Base-by-base conservation (phyloP, 345 rosid species). In the Gossypium thurberi region DNA sequence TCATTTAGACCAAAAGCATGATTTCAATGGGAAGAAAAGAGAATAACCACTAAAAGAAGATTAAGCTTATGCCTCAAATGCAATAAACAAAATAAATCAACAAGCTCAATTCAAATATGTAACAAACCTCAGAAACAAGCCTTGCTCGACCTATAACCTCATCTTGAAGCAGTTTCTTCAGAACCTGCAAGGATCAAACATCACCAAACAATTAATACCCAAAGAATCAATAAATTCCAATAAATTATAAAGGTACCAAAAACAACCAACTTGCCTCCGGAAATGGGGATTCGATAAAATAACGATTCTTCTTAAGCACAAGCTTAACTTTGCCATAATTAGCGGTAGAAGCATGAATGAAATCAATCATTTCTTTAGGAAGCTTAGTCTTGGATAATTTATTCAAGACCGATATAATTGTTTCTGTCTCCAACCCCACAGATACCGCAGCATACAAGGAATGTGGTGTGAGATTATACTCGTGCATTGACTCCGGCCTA, bases 401-500 rank as follows among this genome's bases (percentile, higher is more conserved):
- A 76, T 88, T 88, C 87, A 95, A 76, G 46, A 95, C 99, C 13
- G 94, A 74, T 46, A 95, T 82, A 10, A 92, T 85, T 8, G 98
- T 92, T 75, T 92, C 97, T 1, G 98, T 95, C 81, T 95, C 98
- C 10, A 95, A 85, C 52, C 99, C 98, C 75, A 95, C 99, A 0
- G 97, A 95, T 18, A 95, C 96, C 2, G 98, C 99, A 55, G 99
- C 99, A 79, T 95, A 92, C 75, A 92, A 77, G 3, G 99, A 95
- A 79, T 95, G 99, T 0, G 98, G 98, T 0, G 98, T 95, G 85
- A 95, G 75, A 81, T 91, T 92, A 75, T 95, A 92, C 84, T 95
- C 98, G 52, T 95, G 99, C 99, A 95, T 95, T 0, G 97, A 89
- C 85, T 92, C 99, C 0, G 99, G 99, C 94, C 99, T 94, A 62